Conservation (phyloP, 345 rosid species). For the Bruguiera sexangula region DNA sequence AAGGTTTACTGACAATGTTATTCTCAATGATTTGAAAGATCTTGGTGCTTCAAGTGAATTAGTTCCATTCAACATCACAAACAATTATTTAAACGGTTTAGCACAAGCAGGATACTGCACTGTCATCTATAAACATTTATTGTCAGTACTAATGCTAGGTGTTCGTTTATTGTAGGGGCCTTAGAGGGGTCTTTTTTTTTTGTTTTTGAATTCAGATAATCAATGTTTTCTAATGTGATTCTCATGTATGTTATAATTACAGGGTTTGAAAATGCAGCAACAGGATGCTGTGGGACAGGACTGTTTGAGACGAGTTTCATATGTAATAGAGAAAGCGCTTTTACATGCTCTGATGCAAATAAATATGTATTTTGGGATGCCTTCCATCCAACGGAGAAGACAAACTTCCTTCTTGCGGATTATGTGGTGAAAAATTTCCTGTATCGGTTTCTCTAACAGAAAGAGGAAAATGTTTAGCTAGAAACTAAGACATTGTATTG, state of each 20-base stretch:
- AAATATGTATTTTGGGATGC: neutral
- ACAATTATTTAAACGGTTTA: too few species aligned
- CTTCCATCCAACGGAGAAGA: neutral
- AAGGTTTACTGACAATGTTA: too few species aligned
- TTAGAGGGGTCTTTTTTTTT: too few species aligned
- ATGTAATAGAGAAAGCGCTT: neutral
- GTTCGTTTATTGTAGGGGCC: too few species aligned
- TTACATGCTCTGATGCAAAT: neutral
- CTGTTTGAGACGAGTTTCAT: conserved; percentile 3
- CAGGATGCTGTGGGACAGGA: conserved; percentile 9
- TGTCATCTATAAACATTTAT: too few species aligned
- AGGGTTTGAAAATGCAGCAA: conserved; percentile 12
- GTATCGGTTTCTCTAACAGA: neutral
- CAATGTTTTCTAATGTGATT: neutral
- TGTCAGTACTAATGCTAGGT: too few species aligned
- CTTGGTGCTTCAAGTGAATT: too few species aligned
- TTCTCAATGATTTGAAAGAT: too few species aligned
- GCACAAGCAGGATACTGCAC: too few species aligned
- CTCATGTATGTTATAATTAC: neutral
- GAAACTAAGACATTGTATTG: too few species aligned
- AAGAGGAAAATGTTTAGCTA: too few species aligned
- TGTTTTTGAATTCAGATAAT: neutral
- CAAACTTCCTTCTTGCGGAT: neutral
- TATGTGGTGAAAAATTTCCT: neutral
- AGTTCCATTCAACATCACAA: too few species aligned